Evolutionary conservation across 306 rosid genomes (phyloP).

Genomic region (Glycyrrhiza uralensis): DNA sequence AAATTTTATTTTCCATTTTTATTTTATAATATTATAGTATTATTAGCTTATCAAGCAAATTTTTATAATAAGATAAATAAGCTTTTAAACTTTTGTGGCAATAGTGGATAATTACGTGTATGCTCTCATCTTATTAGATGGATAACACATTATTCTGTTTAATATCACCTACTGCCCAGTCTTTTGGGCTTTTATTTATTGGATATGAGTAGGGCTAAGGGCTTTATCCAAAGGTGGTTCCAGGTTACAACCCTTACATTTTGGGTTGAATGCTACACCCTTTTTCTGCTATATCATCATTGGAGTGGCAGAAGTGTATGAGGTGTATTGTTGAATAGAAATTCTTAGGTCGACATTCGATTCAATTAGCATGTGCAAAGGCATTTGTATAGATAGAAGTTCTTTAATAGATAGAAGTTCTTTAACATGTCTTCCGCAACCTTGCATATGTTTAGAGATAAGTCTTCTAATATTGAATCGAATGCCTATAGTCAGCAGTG

Average conservation of each 20-base stretch:
- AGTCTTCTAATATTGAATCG: neutral
- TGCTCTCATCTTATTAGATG: neutral
- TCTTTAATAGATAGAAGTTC: neutral
- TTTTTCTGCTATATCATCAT: neutral
- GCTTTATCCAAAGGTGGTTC: neutral
- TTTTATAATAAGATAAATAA: neutral
- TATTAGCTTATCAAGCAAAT: neutral
- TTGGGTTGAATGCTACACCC: neutral
- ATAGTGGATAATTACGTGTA: neutral
- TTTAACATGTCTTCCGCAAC: neutral
- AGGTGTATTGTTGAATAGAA: neutral
- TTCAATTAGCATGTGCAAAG: neutral
- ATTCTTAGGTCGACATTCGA: neutral
- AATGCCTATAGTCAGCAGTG: neutral
- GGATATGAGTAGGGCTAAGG: neutral
- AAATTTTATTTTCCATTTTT: too few relatives aligned
- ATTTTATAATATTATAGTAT: neutral
- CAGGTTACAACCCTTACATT: neutral
- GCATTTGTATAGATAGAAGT: neutral
- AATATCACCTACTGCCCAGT: neutral
- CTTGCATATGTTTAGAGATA: neutral
- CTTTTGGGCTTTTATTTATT: neutral
- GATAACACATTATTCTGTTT: neutral
- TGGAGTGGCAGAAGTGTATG: neutral
- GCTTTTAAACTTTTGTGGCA: constrained; percentile 6